Evolutionary conservation across 768 basidiomycete species (phyloP).

Genomic region (Suillus lakei): DNA sequence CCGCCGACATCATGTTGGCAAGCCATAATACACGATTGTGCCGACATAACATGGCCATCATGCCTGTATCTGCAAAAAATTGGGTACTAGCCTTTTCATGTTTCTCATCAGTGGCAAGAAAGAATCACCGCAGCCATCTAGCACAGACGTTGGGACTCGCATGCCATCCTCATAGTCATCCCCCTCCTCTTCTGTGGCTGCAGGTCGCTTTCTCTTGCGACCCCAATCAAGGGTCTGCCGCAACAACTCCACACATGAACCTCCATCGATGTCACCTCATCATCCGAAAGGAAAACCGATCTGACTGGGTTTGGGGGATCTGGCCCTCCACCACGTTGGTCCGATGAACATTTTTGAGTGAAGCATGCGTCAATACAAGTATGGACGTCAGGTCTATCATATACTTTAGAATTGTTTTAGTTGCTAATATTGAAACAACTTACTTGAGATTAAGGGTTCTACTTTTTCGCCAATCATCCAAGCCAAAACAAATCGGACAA

Average conservation of each 20-base stretch:
- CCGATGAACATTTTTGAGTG: slow-evolving; percentile 30
- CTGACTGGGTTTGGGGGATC: slow-evolving; percentile 19
- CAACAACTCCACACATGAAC: slow-evolving; percentile 5
- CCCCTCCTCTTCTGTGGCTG: neutral
- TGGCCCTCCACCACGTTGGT: slow-evolving; percentile 15
- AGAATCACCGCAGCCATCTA: slow-evolving; percentile 36
- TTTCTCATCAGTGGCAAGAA: slow-evolving; percentile 25
- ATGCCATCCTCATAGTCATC: slow-evolving; percentile 21
- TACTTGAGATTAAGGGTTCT: neutral
- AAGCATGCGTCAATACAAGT: slow-evolving; percentile 40
- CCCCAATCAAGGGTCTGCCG: neutral
- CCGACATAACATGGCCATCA: slow-evolving; percentile 27
- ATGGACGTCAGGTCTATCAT: neutral
- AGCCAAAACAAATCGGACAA: slow-evolving; percentile 34
- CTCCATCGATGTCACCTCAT: slow-evolving; percentile 25
- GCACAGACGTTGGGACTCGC: slow-evolving; percentile 30
- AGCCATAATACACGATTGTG: slow-evolving; percentile 26
- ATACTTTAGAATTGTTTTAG: neutral
- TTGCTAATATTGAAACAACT: neutral
- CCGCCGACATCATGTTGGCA: slow-evolving; percentile 22
- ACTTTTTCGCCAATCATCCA: slow-evolving; percentile 1
- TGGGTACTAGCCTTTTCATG: slow-evolving; percentile 21
- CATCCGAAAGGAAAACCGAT: slow-evolving; percentile 24
- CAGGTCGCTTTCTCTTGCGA: neutral
- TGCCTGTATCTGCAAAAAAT: slow-evolving; percentile 24